Conservation (phyloP, 2,329 filamentous ascomycete species). For the Thelonectria discophora region DNA sequence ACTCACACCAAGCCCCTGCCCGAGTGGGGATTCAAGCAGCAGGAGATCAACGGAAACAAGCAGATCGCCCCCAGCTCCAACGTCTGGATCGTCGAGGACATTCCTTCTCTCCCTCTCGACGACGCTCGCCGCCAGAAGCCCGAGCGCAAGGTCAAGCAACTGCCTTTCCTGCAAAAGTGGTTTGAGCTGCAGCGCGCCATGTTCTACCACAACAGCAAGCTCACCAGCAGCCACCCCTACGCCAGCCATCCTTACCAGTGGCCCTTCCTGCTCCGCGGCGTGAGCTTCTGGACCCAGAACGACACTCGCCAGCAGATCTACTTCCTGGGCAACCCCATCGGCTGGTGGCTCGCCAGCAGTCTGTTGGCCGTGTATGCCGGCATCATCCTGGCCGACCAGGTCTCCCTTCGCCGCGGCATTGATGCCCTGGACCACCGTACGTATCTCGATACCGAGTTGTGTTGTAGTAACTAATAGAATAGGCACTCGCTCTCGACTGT, state of each 20-base stretch:
- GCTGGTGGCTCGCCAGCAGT: slow-evolving; percentile 96
- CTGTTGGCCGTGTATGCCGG: slow-evolving; percentile 92
- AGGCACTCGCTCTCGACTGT: slow-evolving; percentile 91
- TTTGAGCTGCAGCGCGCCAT: slow-evolving; percentile 96
- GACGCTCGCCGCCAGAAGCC: slow-evolving; percentile 79
- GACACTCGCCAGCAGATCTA: slow-evolving; percentile 97
- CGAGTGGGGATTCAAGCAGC: slow-evolving; percentile 96
- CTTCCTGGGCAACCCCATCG: slow-evolving; percentile 95
- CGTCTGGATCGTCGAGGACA: slow-evolving; percentile 92
- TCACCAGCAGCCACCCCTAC: slow-evolving; percentile 97
- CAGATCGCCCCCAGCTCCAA: slow-evolving; percentile 90
- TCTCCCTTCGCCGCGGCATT: slow-evolving; percentile 90
- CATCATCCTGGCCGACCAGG: slow-evolving; percentile 90
- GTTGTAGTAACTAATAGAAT: slow-evolving; percentile 44
- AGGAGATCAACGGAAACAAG: slow-evolving; percentile 99
- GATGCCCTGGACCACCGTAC: slow-evolving; percentile 93
- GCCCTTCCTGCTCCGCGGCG: slow-evolving; percentile 96
- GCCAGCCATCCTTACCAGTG: slow-evolving; percentile 94
- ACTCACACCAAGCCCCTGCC: slow-evolving; percentile 95
- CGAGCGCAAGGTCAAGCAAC: slow-evolving; percentile 78
- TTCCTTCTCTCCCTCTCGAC: slow-evolving; percentile 79
- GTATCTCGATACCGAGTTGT: slow-evolving; percentile 50
- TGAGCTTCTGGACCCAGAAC: slow-evolving; percentile 99
- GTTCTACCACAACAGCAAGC: slow-evolving; percentile 99
- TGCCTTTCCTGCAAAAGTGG: slow-evolving; percentile 94